phyloP scores from a whole-genome alignment of 768 basidiomycete species.

The Cystobasidium onofrii region DNA sequence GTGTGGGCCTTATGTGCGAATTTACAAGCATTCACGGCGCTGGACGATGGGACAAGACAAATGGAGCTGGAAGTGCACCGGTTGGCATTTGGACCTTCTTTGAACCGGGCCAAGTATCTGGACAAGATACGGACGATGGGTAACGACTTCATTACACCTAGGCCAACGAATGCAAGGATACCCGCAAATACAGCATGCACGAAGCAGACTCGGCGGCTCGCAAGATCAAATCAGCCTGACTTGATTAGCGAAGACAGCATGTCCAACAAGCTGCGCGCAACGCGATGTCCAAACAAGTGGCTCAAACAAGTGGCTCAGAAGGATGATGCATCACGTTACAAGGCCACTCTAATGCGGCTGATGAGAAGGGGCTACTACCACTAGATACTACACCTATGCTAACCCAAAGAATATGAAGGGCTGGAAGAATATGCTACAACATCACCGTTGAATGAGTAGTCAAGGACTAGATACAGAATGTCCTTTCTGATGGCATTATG shows the following conservation, averaged over 20 bases:
- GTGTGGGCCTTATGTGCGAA: constrained; percentile 60
- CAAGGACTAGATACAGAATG: not conserved
- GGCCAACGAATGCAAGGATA: not conserved
- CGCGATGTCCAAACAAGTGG: too few species aligned
- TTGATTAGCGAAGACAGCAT: too few species aligned
- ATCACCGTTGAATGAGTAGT: not conserved
- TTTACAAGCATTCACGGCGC: constrained; percentile 13
- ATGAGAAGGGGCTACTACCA: not conserved
- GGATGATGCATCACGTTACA: not conserved
- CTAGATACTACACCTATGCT: not conserved
- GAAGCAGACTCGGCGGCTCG: too few species aligned
- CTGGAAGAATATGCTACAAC: not conserved
- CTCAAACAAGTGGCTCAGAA: too few species aligned
- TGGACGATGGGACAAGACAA: constrained; percentile 12
- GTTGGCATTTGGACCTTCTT: constrained; percentile 17
- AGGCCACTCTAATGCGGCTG: not conserved
- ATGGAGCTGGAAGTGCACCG: constrained; percentile 13
- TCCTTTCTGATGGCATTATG: not conserved
- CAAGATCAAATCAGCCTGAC: too few species aligned
- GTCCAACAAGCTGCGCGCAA: too few species aligned
- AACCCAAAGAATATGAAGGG: not conserved
- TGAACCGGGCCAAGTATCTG: constrained; percentile 6
- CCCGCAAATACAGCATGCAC: not conserved
- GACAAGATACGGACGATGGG: not conserved
- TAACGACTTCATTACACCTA: not conserved